Base-by-base conservation (phyloP, 176 grass and related monocot species). In the Tillandsia fasciculata region DNA sequence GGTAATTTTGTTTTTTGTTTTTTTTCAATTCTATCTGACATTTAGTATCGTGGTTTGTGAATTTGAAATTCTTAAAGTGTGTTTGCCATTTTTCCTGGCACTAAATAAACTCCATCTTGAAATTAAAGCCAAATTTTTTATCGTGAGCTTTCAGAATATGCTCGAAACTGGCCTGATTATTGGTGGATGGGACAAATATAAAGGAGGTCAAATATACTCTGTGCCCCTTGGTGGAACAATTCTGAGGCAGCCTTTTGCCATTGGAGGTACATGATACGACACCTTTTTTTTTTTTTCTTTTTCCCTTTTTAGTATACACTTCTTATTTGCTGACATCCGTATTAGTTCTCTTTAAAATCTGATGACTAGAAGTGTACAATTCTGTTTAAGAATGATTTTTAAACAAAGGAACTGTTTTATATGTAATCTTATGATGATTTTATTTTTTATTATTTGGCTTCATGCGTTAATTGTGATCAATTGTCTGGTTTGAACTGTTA, bases 121-220 rank as follows among this genome's bases (percentile, higher is more conserved):
- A 42, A 42, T 42, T 42, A 42, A 42, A 6, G 33, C 33, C 33
- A 42, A 42, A 18, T n/a, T 18, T 59, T 15, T 15, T 18, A 6
- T 18, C 12, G 10, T 59, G 56, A 59, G 9, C 15, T 82, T 70
- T 12, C 66, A 99, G 94, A 92, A 85, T 67, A 90, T 99, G 94
- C 67, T 99, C 53, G 89, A 99, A 99, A 87, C 90, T 78, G 94
- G 94, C 24, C 67, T 90, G 79, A 97, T 97, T 77, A 52, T 97
- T 81, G 94, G 94, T 59, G 94, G 94, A 68, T 97, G 89, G 94
- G 94, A 97, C 72, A 93, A 99, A 67, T 99, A 99, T 0, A 87
- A 99, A 80, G 89, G 89, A 47, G 94, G 84, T 56, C 89, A 99
- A 82, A 99, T 99, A 80, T 99, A 79, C 69, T 93, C 89, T 1